These are phyloP conservation scores for Ensete ventricosum DNA, from an alignment of 176 grass and related monocot genomes.

Conservation along the genomic window DNA sequence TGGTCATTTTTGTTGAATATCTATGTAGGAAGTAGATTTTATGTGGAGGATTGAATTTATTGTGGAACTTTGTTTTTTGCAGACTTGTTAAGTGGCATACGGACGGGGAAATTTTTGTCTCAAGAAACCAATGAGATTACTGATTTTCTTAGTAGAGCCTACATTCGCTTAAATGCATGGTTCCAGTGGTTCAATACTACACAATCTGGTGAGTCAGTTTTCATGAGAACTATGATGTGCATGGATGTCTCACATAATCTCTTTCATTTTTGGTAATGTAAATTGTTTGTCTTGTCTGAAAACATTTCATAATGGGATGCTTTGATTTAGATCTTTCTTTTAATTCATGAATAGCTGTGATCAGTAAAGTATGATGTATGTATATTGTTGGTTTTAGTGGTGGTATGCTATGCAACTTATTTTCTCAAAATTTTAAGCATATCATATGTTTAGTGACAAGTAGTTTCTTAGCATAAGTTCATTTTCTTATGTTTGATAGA, in stretches of 20 bases:
- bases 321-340: too few relatives aligned
- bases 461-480: too few relatives aligned
- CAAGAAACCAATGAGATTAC: constrained; percentile 67
- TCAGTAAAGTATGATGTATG: too few relatives aligned
- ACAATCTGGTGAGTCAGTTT: constrained; percentile 55
- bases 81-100: constrained; percentile 73
- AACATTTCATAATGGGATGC: not conserved
- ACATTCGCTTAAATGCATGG: constrained; percentile 72
- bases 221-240: not conserved
- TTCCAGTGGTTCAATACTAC: constrained; percentile 95
- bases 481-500: not conserved
- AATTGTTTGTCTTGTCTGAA: not conserved
- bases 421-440: too few relatives aligned
- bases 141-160: constrained; percentile 73
- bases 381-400: too few relatives aligned
- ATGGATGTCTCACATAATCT: not conserved
- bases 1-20: too few relatives aligned
- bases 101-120: constrained; percentile 47
- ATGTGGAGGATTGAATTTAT: constrained; percentile 3
- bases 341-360: too few relatives aligned
- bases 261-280: not conserved
- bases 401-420: too few relatives aligned
- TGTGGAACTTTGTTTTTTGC: constrained; percentile 3
- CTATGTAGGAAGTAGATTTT: not conserved
- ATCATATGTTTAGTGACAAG: too few relatives aligned